These are phyloP conservation scores for Amauroascus verrucosus DNA, from an alignment of 2,329 filamentous ascomycete genomes.

Conservation along the genomic window DNA sequence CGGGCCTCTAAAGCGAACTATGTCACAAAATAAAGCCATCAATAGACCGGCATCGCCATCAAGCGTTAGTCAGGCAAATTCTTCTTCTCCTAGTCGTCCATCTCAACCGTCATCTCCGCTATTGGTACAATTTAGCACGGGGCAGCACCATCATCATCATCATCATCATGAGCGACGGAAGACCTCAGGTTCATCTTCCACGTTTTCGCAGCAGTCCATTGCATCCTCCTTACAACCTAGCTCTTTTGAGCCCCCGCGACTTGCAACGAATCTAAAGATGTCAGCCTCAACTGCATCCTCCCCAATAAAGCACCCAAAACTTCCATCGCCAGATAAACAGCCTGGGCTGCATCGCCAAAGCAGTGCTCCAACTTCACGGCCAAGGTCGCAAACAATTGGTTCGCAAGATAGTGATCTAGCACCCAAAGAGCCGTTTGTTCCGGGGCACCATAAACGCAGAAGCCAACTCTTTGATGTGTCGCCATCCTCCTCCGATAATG, in stretches of 20 bases:
- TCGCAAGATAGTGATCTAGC: constrained; percentile 83
- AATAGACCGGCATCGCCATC: constrained; percentile 83
- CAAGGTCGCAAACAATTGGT: constrained; percentile 82
- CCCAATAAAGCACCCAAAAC: constrained; percentile 39
- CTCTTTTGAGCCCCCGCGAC: constrained; percentile 59
- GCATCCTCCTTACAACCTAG: constrained; percentile 32
- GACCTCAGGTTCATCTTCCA: constrained; percentile 80
- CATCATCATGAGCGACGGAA: constrained; percentile 66
- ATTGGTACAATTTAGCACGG: constrained; percentile 91
- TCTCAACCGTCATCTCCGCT: constrained; percentile 81
- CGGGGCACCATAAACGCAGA: constrained; percentile 71
- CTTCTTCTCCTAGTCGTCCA: constrained; percentile 77
- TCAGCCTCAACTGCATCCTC: constrained; percentile 45
- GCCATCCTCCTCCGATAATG: constrained; percentile 93
- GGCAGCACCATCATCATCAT: constrained; percentile 38
- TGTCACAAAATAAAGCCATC: constrained; percentile 69
- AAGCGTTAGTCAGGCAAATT: constrained; percentile 63
- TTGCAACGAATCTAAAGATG: constrained; percentile 42
- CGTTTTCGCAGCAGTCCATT: constrained; percentile 60
- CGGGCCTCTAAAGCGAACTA: constrained; percentile 66
- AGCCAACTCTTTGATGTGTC: constrained; percentile 96
- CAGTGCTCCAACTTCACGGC: constrained; percentile 52
- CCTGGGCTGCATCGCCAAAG: constrained; percentile 53
- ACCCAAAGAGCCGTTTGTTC: constrained; percentile 51
- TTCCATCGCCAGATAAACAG: constrained; percentile 46